Base-by-base conservation (phyloP, 129 eudicot genomes). In the carrot (Daucus carota) region DNA sequence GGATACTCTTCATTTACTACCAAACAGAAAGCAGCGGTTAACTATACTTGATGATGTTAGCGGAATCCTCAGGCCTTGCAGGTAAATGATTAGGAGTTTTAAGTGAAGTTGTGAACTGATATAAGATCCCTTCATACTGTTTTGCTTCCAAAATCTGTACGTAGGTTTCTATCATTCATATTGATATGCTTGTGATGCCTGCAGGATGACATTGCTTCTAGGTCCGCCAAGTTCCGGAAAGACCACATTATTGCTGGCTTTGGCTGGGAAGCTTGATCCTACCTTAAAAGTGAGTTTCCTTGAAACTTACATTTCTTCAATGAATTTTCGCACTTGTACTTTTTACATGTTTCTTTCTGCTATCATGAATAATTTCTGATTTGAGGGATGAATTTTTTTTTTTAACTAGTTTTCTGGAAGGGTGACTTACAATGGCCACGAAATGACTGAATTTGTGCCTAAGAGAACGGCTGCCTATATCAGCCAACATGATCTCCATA, bases 151-250 rank as follows among this genome's bases (percentile, higher is more conserved):
- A 16, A 70, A 2, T 36, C 40, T 20, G 5, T 38, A 40, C 1
- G 26, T 43, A 29, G 0, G 3, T 28, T 43, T 28, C 3, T 70
- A 12, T 26, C 1, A 31, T 15, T 71, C 9, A n/a, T 12, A 29
- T 42, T 42, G 40, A 47, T 20, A 12, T 46, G 3, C 29, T 45
- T 47, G 76, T 47, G 29, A 47, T 73, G 41, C 75, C 75, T 78
- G 52, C 75, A 87, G 97, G 50, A 84, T 92, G 97, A 92, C 96
- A 40, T 84, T 92, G 80, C 93, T 92, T 47, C 80, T 92, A 84
- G 97, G 97, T 73, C 97, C 97, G 10, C 97, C 97, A 57, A 84
- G 89, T 81, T 92, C 97, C 0, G 93, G 97, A 52, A 92, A 92
- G 87, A 92, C 96, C 5, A 92, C 97, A 2, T 75, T 92, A 38